phyloP scores from a whole-genome alignment of 2,329 filamentous ascomycete genomes.

The Cordyceps farinosa region DNA sequence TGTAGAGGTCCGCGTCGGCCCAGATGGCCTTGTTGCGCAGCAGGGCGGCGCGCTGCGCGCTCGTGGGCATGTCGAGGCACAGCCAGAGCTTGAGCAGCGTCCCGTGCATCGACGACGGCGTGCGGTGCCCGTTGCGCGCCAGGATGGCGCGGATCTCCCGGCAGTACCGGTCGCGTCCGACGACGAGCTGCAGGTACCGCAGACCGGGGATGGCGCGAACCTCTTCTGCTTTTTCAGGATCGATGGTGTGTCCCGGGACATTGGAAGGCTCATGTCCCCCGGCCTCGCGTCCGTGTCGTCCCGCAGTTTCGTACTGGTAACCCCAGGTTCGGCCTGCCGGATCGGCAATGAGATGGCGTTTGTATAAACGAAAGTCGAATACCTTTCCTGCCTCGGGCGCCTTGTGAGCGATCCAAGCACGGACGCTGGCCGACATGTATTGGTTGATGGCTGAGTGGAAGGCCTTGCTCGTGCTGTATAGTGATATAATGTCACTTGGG shows the following conservation, averaged over 20 bases:
- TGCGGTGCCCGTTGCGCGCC: slow-evolving; percentile 53
- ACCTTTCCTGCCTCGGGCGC: slow-evolving; percentile 53
- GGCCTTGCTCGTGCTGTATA: slow-evolving; percentile 62
- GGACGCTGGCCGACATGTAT: slow-evolving; percentile 56
- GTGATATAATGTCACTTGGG: slow-evolving; percentile 54
- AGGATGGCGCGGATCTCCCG: slow-evolving; percentile 62
- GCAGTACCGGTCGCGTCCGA: slow-evolving; percentile 53
- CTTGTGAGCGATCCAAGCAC: slow-evolving; percentile 49
- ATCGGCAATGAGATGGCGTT: slow-evolving; percentile 54
- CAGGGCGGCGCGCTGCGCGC: slow-evolving; percentile 49
- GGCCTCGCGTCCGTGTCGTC: too few species aligned
- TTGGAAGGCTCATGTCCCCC: too few species aligned
- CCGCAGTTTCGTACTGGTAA: slow-evolving; percentile 20
- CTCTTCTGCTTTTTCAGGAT: slow-evolving; percentile 23
- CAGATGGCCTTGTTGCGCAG: slow-evolving; percentile 53
- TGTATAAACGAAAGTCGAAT: slow-evolving; percentile 62
- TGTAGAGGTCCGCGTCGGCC: slow-evolving; percentile 57
- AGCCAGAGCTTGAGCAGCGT: slow-evolving; percentile 68
- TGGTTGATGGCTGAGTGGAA: slow-evolving; percentile 60
- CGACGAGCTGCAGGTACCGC: slow-evolving; percentile 64
- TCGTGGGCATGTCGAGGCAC: slow-evolving; percentile 63
- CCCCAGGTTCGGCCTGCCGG: slow-evolving; percentile 47
- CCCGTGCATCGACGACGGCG: slow-evolving; percentile 45
- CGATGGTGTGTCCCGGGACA: neutral
- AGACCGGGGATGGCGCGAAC: slow-evolving; percentile 58